Conservation (phyloP, 345 rosid species). For the Conringia planisiliqua region DNA sequence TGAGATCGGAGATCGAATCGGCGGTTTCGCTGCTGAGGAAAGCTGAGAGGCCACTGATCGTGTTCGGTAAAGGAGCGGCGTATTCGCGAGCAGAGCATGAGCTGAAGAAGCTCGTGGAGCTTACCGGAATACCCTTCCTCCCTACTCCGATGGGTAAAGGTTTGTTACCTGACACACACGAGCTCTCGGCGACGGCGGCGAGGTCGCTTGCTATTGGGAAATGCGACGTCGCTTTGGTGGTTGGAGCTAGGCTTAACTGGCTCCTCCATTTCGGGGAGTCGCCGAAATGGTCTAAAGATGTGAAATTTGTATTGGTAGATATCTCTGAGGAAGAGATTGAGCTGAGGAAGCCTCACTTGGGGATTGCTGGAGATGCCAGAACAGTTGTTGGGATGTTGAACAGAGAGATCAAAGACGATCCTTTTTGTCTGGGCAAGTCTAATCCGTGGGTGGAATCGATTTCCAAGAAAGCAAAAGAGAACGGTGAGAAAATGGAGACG, state of each 20-base stretch:
- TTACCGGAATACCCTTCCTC: slow-evolving; percentile 79
- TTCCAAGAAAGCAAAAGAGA: slow-evolving; percentile 64
- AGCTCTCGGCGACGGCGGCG: slow-evolving; percentile 83
- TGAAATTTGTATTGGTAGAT: slow-evolving; percentile 79
- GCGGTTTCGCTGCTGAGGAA: slow-evolving; percentile 59
- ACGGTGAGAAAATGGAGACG: slow-evolving; percentile 68
- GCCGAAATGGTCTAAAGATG: slow-evolving; percentile 89
- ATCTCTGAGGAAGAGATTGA: slow-evolving; percentile 73
- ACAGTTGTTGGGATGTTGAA: slow-evolving; percentile 64
- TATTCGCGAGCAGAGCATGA: slow-evolving; percentile 75
- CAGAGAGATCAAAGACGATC: slow-evolving; percentile 81
- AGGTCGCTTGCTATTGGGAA: slow-evolving; percentile 94
- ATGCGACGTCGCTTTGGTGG: slow-evolving; percentile 87
- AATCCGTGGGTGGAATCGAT: slow-evolving; percentile 86
- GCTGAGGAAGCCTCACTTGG: slow-evolving; percentile 70
- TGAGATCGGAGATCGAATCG: slow-evolving; percentile 51
- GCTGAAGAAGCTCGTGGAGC: slow-evolving; percentile 64
- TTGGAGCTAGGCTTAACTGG: slow-evolving; percentile 97
- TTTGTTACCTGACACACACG: slow-evolving; percentile 83
- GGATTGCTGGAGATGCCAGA: slow-evolving; percentile 81
- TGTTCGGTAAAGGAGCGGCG: slow-evolving; percentile 95
- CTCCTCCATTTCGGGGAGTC: slow-evolving; percentile 91
- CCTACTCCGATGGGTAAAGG: slow-evolving; percentile 99
- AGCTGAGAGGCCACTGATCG: slow-evolving; percentile 88
- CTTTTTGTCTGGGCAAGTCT: slow-evolving; percentile 73